Base-by-base conservation (phyloP, 2,329 filamentous ascomycete species). In the Neofusicoccum laricinum region DNA sequence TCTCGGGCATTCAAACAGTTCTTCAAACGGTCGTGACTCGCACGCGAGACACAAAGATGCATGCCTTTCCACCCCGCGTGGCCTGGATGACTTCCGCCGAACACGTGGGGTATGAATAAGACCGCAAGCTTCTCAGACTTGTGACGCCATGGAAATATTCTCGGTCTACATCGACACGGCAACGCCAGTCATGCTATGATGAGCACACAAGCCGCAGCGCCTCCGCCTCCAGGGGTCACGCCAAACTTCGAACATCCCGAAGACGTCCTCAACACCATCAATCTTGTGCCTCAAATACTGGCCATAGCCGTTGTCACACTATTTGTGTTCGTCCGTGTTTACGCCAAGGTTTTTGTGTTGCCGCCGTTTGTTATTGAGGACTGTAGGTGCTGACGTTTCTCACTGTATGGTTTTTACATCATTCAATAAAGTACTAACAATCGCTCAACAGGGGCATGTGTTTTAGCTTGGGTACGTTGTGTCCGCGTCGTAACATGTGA, bases 231-330 rank as follows among this genome's bases (percentile, higher is more conserved):
- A 34, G 65, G 65, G 15, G 63, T 63, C 15, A 59, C 43, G 0
- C 62, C 66, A 36, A 46, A 66, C 50, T 21, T 67, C 43, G 36
- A 64, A 25, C 6, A 66, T 19, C 66, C 66, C 17, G 36, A 65
- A 40, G 65, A 67, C 46, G 65, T 64, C 5, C 48, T 67, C 10
- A 61, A 61, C 21, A 65, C 65, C n/a, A 38, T 66, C 63, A 67
- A 67, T n/a, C 25, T 50, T 8, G 46, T 66, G 14, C 64, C 66
- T 38, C 66, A 67, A 36, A 61, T 55, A 5, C 53, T 67, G 40
- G 64, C 65, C 10, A 38, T 67, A 40, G 46, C 63, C 25, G 58
- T 66, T 17, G 64, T 63, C 14, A 63, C 65, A 21, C 14, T 64
- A 2, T 67, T 67, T 14, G 66, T 67, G n/a, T 41, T 59, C 40